Base-by-base conservation (phyloP, 495 filamentous ascomycete genomes). In the Aspergillus sclerotioniger region DNA sequence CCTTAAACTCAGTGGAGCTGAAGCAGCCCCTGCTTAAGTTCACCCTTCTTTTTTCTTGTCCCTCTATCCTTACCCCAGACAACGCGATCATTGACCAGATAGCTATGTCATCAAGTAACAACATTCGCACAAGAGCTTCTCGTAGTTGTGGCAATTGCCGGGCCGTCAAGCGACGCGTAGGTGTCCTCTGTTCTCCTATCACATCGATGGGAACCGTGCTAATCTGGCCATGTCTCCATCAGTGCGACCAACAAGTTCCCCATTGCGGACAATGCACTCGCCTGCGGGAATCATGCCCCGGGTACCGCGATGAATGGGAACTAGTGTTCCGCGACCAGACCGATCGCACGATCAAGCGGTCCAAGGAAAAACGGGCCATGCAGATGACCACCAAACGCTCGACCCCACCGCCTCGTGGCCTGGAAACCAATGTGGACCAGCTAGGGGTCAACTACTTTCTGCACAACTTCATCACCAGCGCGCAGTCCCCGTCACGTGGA, bases 361-460 rank as follows among this genome's bases (percentile, higher is more conserved):
- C 61, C 49, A 64, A 51, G 54, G 32, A 59, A 19, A 63, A 51
- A 46, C 7, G 9, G 35, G 29, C 32, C 15, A 51, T 61, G 51
- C 59, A 8, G n/a, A 51, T 57, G 6, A 35, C 19, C 10, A 17
- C 44, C 0, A 21, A 54, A 3, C 9, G 5, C 35, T 15, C 32
- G 15, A n/a, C 49, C 51, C 53, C 55, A 16, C 53, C 60, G 43
- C 4, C 53, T 51, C 51, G 20, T 50, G 35, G 43, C 35, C 50
- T 56, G 6, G 51, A 25, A 13, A 58, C 66, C 32, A 67, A n/a
- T 31, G 9, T 59, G 3, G 67, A 69, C 20, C 64, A 71, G 8
- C 44, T 71, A 15, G 62, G 72, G 51, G 54, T 72, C 54, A 62
- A 69, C 54, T 72, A 72, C 59, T 78, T 78, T 52, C 58, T 75